These are phyloP conservation scores for Yamadazyma phyllophila DNA, from an alignment of 805 yeast species.

Conservation along the genomic window DNA sequence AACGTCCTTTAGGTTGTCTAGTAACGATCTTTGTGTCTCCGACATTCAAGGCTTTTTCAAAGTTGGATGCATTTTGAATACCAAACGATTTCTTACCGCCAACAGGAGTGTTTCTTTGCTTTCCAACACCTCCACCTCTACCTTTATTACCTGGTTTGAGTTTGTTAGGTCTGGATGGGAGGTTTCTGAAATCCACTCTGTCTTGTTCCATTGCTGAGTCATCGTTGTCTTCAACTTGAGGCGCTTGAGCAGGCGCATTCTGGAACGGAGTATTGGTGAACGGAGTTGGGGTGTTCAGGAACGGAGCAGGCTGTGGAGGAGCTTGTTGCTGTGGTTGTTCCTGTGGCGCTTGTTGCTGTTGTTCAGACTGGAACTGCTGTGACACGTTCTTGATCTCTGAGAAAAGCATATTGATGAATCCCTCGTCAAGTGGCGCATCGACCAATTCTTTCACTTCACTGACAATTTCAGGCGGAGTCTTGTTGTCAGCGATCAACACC, in stretches of 20 bases:
- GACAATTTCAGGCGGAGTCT: slow-evolving; percentile 57
- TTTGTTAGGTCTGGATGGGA: slow-evolving; percentile 10
- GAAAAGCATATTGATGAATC: slow-evolving; percentile 56
- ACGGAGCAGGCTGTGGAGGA: background rate
- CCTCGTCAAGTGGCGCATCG: slow-evolving; percentile 57
- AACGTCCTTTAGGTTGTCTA: slow-evolving; percentile 59
- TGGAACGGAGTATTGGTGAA: background rate
- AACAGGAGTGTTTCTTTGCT: slow-evolving; percentile 16
- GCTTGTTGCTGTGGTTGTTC: slow-evolving; percentile 11
- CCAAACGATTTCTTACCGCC: slow-evolving; percentile 29
- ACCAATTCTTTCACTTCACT: slow-evolving; percentile 60
- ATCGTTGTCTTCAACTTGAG: background rate
- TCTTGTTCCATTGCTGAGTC: slow-evolving; percentile 13
- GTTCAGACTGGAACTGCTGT: slow-evolving; percentile 9
- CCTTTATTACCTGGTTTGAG: slow-evolving; percentile 1
- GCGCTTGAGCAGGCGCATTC: background rate
- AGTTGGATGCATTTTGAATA: slow-evolving; percentile 38
- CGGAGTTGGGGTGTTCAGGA: background rate
- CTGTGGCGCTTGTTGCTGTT: slow-evolving; percentile 6
- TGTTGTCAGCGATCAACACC: slow-evolving; percentile 67
- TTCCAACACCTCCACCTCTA: slow-evolving; percentile 24
- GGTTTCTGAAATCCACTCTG: slow-evolving; percentile 13
- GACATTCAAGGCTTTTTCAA: slow-evolving; percentile 41
- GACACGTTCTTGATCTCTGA: slow-evolving; percentile 50
- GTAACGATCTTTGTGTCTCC: slow-evolving; percentile 35